phyloP scores from a whole-genome alignment of 768 basidiomycete genomes.

The Leccinum incarnatum region DNA sequence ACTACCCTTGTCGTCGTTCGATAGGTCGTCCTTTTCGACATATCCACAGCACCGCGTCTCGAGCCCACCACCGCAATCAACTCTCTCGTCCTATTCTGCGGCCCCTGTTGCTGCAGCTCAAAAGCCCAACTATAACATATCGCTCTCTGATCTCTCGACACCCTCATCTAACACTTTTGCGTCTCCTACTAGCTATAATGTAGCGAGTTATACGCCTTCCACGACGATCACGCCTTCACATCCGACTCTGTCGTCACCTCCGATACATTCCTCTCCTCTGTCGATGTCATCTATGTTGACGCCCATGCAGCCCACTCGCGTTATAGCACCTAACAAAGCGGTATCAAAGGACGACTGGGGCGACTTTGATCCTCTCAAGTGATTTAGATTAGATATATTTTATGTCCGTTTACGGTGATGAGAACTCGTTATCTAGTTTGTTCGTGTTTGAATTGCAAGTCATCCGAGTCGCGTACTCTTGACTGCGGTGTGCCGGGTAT shows the following conservation, averaged over 20 bases:
- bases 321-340: conserved; percentile 40
- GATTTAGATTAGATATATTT: conserved; percentile 8
- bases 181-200: conserved; percentile 11
- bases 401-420: background rate
- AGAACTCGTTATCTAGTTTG: conserved; percentile 12
- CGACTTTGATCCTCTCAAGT: conserved; percentile 70
- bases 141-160: conserved; percentile 33
- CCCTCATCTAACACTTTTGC: conserved; percentile 17
- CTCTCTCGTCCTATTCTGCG: conserved; percentile 10
- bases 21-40: conserved; percentile 26
- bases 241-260: conserved; percentile 27
- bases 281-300: conserved; percentile 53
- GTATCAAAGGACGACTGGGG: conserved; percentile 69
- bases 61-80: conserved; percentile 21
- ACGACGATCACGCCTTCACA: conserved; percentile 20
- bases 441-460: conserved; percentile 23
- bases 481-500: conserved; percentile 3
- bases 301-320: conserved; percentile 54
- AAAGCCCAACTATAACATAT: conserved; percentile 62
- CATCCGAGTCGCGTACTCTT: background rate
- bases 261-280: conserved; percentile 30
- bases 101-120: conserved; percentile 13
- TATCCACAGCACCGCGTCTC: conserved; percentile 21
- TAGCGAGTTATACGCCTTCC: conserved; percentile 18
- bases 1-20: conserved; percentile 35